A percentile compares a stretch with the other conserved stretches of the same genome.
Conservation (phyloP, 345 rosid species). For the Cardamine occulta region DNA sequence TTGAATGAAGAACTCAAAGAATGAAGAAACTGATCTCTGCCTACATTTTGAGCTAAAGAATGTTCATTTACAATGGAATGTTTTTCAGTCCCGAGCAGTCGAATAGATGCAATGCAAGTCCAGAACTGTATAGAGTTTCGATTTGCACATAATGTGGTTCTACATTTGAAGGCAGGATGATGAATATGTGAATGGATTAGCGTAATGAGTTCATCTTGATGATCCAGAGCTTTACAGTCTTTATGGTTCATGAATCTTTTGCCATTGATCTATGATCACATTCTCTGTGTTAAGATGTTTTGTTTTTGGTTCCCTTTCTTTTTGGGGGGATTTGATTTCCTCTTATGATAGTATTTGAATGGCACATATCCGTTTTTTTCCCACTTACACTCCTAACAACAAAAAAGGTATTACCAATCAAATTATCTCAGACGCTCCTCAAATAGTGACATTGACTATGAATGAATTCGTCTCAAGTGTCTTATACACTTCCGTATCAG, state of each 20-base stretch:
- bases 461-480: not conserved
- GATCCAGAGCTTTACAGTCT: not conserved
- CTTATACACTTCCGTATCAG: slow-evolving; percentile 9
- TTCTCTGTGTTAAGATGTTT: slow-evolving; percentile 6
- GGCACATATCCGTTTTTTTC: not conserved
- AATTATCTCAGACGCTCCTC: not conserved
- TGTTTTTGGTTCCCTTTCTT: not conserved
- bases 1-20: slow-evolving; percentile 28
- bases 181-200: slow-evolving; percentile 1
- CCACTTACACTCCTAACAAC: not conserved
- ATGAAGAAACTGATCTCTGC: slow-evolving; percentile 29
- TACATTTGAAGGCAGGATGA: not conserved
- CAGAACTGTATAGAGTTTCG: slow-evolving; percentile 3
- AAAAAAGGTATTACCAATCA: not conserved
- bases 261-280: not conserved
- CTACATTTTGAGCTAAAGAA: slow-evolving; percentile 10
- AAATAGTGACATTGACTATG: slow-evolving; percentile 1
- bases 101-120: not conserved
- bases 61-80: slow-evolving; percentile 31
- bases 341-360: not conserved
- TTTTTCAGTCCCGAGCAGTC: not conserved
- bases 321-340: slow-evolving; percentile 1
- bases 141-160: slow-evolving; percentile 17
- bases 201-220: not conserved
- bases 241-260: not conserved